These are phyloP conservation scores for Scleroderma bovista DNA, from an alignment of 768 basidiomycete genomes.

Conservation along the genomic window DNA sequence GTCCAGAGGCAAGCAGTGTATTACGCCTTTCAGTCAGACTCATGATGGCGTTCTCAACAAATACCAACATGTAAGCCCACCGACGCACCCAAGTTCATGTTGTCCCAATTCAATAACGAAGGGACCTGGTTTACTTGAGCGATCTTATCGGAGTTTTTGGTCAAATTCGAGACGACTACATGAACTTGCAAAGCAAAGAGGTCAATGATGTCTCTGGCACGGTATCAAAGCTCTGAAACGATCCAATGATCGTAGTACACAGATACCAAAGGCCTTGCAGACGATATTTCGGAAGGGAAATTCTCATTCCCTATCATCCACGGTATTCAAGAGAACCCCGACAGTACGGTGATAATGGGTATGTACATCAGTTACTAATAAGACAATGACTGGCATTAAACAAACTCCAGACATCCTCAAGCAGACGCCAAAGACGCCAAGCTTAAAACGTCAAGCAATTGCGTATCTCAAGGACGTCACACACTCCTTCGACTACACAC, in stretches of 20 bases:
- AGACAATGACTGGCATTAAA: neutral
- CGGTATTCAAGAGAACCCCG: conserved; percentile 69
- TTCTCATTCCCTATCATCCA: conserved; percentile 93
- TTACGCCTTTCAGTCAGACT: conserved; percentile 87
- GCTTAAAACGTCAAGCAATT: conserved; percentile 73
- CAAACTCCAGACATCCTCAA: conserved; percentile 68
- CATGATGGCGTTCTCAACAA: conserved; percentile 83
- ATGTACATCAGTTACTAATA: conserved; percentile 22
- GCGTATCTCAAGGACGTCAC: conserved; percentile 67
- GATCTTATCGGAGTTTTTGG: conserved; percentile 86
- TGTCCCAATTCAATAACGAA: conserved; percentile 21
- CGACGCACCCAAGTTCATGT: neutral
- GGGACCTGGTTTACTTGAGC: conserved; percentile 81
- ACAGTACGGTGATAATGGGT: conserved; percentile 79
- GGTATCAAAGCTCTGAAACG: neutral
- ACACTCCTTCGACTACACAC: conserved; percentile 76
- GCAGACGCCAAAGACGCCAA: conserved; percentile 76
- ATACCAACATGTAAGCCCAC: conserved; percentile 45
- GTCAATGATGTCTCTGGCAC: conserved; percentile 30
- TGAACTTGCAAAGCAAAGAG: conserved; percentile 81
- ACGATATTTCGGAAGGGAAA: conserved; percentile 92
- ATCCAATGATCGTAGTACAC: conserved; percentile 59
- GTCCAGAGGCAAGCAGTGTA: conserved; percentile 81
- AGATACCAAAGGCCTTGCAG: conserved; percentile 77
- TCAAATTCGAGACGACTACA: conserved; percentile 90